Evolutionary conservation across 179 eudicot species (phyloP).

Genomic region (Spergularia azorica): DNA sequence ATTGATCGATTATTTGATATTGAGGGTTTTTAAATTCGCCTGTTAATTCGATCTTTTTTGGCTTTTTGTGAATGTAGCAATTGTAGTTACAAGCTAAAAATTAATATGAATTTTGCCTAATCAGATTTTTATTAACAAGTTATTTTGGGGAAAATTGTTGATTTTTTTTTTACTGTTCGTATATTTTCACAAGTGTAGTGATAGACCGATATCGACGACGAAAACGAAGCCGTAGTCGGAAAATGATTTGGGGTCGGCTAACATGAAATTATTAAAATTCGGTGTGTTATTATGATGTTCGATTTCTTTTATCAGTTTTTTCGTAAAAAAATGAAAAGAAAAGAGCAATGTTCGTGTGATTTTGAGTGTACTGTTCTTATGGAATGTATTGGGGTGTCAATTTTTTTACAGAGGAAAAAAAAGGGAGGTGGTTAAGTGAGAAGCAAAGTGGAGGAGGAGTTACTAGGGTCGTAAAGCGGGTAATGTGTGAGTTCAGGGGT

Average conservation of each 20-base stretch:
- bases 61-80: background rate
- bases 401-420: slow-evolving; percentile 25
- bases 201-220: background rate
- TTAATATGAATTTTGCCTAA: background rate
- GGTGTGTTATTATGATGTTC: slow-evolving; percentile 6
- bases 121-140: background rate
- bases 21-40: slow-evolving; percentile 1
- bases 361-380: slow-evolving; percentile 9
- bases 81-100: background rate
- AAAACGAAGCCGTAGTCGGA: too few relatives aligned
- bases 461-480: slow-evolving; percentile 20
- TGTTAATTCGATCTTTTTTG: background rate
- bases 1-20: background rate
- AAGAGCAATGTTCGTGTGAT: slow-evolving; percentile 10
- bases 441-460: slow-evolving; percentile 19
- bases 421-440: slow-evolving; percentile 25
- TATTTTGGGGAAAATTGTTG: background rate
- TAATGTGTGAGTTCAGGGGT: slow-evolving; percentile 63
- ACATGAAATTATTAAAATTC: background rate
- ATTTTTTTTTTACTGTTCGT: too few relatives aligned
- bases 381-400: slow-evolving; percentile 28
- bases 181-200: background rate
- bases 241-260: too few relatives aligned
- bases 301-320: background rate
- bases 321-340: background rate